These are phyloP conservation scores for Cystobasidium slooffiae DNA, from an alignment of 1,284 basidiomycete species.

Conservation along the genomic window DNA sequence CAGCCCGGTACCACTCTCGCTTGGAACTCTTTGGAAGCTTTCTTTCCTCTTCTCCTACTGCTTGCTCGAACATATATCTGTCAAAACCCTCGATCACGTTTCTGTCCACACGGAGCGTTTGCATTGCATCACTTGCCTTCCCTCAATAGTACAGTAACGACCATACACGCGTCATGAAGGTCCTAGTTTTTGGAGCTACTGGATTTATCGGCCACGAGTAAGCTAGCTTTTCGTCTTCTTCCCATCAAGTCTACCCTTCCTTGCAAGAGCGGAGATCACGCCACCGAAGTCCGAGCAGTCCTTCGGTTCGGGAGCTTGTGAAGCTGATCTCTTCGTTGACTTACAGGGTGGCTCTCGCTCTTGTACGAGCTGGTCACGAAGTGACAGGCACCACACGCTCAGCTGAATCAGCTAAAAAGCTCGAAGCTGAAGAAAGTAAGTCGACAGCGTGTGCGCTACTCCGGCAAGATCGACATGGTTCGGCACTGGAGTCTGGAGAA, in stretches of 20 bases:
- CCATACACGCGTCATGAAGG: slow-evolving; percentile 54
- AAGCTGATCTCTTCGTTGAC: background rate
- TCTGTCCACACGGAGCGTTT: background rate
- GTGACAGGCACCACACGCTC: slow-evolving; percentile 64
- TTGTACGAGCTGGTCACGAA: slow-evolving; percentile 63
- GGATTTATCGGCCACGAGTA: slow-evolving; percentile 61
- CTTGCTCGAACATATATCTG: too few relatives aligned
- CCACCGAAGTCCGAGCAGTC: too few relatives aligned
- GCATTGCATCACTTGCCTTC: background rate
- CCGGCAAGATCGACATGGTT: background rate
- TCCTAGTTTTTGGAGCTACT: slow-evolving; percentile 58
- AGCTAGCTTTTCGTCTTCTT: background rate
- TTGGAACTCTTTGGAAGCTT: too few relatives aligned
- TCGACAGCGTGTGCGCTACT: background rate
- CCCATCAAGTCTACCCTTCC: background rate
- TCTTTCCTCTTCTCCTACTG: too few relatives aligned
- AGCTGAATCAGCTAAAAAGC: slow-evolving; percentile 57
- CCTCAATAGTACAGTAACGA: background rate
- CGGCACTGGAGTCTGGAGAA: background rate
- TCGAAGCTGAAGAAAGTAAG: slow-evolving; percentile 61
- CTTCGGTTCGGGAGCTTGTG: too few relatives aligned
- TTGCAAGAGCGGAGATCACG: background rate
- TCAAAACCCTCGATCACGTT: too few relatives aligned
- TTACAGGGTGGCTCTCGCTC: slow-evolving; percentile 61
- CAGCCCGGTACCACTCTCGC: too few relatives aligned